Base-by-base conservation (phyloP, 2,329 filamentous ascomycete genomes). In the Epichloe glyceriae region DNA sequence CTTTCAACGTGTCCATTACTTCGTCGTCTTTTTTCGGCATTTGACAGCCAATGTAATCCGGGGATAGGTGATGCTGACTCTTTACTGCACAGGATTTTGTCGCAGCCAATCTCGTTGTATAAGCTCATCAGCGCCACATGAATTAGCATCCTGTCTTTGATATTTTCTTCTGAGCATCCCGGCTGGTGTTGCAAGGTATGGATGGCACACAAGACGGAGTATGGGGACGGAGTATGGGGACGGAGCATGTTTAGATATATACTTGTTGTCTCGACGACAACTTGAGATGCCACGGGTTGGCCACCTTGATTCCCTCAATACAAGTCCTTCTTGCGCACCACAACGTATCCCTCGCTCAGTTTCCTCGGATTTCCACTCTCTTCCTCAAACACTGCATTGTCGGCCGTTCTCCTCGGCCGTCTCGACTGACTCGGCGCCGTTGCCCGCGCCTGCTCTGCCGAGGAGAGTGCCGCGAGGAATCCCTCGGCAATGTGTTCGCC, bases 401-500 rank as follows among this genome's bases (percentile, higher is more conserved):
- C 67, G 54, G 73, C 57, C 58, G 5, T 61, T 63, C 19, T 65
- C 58, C 39, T 67, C 62, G 53, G 62, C 20, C 19, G 14, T 10
- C 15, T 19, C 12, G 38, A 44, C 30, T 11, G 19, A 5, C 17
- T 12, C 3, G 40, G 20, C 3, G 34, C 10, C 20, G 45, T 15
- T 22, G 46, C 34, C 22, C 12, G 15, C 15, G 14, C 42, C 12
- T 17, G 5, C 2, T 48, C 15, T 10, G 15, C 26, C 4, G 41
- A 38, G n/a, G 33, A 33, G 22, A 49, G 37, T 4, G 41, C 41
- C 3, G 8, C 46, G 22, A 78, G 66, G 10, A 85, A 62, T 33
- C 66, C 70, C 22, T 73, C 69, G 45, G 74, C 80, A 47, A 85
- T 69, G 51, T 74, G 69, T 39, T 72, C 68, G 2, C 81, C 82